phyloP scores from a whole-genome alignment of 2,329 filamentous ascomycete genomes.

The Penicillium rolfsii region DNA sequence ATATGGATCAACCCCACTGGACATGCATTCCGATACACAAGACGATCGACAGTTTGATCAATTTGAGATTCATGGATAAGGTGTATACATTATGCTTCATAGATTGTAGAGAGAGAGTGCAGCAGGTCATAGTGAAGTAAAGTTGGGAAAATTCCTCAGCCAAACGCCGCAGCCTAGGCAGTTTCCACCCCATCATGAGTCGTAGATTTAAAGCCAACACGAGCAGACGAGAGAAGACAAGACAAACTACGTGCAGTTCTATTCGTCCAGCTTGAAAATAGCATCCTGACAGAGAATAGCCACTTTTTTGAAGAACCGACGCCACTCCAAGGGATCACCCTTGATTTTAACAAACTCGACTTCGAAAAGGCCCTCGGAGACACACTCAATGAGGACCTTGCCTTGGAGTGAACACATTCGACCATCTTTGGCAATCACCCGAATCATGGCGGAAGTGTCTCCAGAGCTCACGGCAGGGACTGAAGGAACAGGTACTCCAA shows the following conservation, averaged over 20 bases:
- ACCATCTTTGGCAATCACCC: conserved; percentile 70
- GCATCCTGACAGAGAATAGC: conserved; percentile 84
- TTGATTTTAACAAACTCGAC: conserved; percentile 92
- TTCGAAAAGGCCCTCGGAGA: conserved; percentile 69
- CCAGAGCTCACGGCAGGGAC: conserved; percentile 50
- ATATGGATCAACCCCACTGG: not conserved
- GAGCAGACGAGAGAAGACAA: not conserved
- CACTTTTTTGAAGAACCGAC: conserved; percentile 95
- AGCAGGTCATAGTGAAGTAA: not conserved
- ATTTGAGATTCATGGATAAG: not conserved
- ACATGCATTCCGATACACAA: not conserved
- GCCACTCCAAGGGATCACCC: conserved; percentile 95
- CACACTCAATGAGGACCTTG: conserved; percentile 49
- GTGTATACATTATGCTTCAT: conserved; percentile 4
- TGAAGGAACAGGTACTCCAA: conserved; percentile 74
- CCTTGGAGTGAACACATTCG: conserved; percentile 49
- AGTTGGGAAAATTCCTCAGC: conserved; percentile 1
- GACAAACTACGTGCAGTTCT: not conserved
- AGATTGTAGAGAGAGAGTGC: not conserved
- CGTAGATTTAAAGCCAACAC: conserved; percentile 16
- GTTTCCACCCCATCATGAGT: conserved; percentile 16
- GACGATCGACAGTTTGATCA: not conserved
- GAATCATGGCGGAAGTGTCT: conserved; percentile 64
- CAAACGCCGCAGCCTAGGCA: conserved; percentile 11
- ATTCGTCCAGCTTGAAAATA: conserved; percentile 65